phyloP scores from a whole-genome alignment of 768 basidiomycete genomes.

The Daedaleopsis sinensis region DNA sequence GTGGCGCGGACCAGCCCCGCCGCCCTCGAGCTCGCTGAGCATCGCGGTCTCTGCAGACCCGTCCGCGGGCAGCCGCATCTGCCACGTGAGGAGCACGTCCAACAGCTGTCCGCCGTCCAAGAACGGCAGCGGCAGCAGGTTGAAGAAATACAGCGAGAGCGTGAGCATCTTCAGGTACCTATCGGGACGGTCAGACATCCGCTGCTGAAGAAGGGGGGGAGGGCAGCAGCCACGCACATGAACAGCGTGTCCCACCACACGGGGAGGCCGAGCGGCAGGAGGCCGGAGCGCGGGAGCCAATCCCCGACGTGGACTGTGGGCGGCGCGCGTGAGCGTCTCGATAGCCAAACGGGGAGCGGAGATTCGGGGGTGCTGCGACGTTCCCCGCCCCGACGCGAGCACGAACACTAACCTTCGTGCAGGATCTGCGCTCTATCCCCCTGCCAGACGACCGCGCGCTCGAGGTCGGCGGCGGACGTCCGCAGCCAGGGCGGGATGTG shows the following conservation, averaged over 20 bases:
- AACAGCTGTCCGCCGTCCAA: conserved; percentile 75
- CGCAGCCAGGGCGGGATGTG: conserved; percentile 22
- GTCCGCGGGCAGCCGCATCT: not conserved
- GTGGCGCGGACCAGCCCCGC: not conserved
- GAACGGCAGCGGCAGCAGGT: conserved; percentile 71
- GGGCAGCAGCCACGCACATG: conserved; percentile 47
- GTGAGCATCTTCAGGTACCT: conserved; percentile 69
- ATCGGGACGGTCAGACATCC: not conserved
- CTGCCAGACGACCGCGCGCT: conserved; percentile 65
- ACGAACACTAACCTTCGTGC: conserved; percentile 55
- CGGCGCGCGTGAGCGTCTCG: not conserved
- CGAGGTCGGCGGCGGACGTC: conserved; percentile 7
- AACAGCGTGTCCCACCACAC: conserved; percentile 45
- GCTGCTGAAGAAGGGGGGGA: not conserved
- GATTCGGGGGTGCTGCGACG: not conserved
- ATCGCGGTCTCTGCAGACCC: not conserved
- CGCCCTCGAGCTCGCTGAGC: not conserved
- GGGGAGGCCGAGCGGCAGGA: conserved; percentile 46
- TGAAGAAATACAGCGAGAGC: conserved; percentile 82
- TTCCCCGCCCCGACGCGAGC: too few species aligned
- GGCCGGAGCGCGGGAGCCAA: conserved; percentile 46
- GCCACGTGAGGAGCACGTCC: conserved; percentile 27
- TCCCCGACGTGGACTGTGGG: conserved; percentile 53
- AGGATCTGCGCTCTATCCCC: conserved; percentile 68
- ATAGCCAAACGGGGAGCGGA: not conserved